phyloP scores from a whole-genome alignment of 2,329 filamentous ascomycete genomes.

The Xylariales sp. region DNA sequence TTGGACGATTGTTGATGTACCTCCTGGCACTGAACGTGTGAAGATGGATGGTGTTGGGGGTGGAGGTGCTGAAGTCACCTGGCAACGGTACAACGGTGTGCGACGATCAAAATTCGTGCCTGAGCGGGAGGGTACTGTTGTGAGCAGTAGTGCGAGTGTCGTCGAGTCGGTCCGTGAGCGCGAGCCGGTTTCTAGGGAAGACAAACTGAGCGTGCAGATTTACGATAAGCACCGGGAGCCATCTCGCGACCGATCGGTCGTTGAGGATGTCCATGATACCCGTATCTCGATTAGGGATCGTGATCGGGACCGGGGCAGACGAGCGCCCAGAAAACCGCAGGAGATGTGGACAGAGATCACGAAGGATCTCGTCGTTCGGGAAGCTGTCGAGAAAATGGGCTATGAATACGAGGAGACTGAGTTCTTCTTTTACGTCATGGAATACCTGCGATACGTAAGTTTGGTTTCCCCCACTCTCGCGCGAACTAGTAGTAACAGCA shows the following conservation, averaged over 20 bases:
- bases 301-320: slow-evolving; percentile 22
- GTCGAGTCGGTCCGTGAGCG: slow-evolving; percentile 29
- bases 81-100: slow-evolving; percentile 75
- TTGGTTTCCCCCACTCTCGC: background rate
- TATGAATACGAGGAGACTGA: slow-evolving; percentile 91
- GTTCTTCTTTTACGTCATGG: slow-evolving; percentile 86
- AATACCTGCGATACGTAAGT: slow-evolving; percentile 84
- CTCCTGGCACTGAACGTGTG: slow-evolving; percentile 77
- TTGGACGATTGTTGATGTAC: slow-evolving; percentile 81
- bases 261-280: slow-evolving; percentile 52
- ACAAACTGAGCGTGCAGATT: slow-evolving; percentile 42
- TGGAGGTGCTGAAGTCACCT: slow-evolving; percentile 70
- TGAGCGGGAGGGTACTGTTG: slow-evolving; percentile 53
- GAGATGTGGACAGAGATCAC: slow-evolving; percentile 97
- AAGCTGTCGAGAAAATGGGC: slow-evolving; percentile 78
- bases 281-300: slow-evolving; percentile 36
- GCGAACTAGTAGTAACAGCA: slow-evolving; percentile 15
- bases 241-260: slow-evolving; percentile 38
- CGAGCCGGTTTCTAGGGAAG: slow-evolving; percentile 19
- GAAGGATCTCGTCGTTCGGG: slow-evolving; percentile 80
- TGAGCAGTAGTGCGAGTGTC: slow-evolving; percentile 27
- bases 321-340: slow-evolving; percentile 41
- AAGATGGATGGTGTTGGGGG: slow-evolving; percentile 75
- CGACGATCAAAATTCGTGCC: slow-evolving; percentile 69
- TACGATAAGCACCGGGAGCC: slow-evolving; percentile 31